Percentiles rank a stretch among this genome's conserved stretches.
Evolutionary conservation across 768 basidiomycete genomes (phyloP).

Genomic region (Macrolepiota albuminosa): DNA sequence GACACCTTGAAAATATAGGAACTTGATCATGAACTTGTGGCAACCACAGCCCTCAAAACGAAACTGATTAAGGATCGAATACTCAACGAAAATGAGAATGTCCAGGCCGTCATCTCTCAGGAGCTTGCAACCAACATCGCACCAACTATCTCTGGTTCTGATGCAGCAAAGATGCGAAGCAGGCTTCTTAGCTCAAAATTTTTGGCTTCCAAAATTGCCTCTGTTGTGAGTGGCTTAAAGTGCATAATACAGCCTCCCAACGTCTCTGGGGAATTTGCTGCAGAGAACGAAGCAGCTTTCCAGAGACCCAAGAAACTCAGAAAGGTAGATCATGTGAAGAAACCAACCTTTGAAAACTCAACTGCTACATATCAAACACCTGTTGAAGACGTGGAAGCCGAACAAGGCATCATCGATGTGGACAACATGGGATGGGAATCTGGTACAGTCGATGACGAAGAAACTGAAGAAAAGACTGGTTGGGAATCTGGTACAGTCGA

Average conservation of each 20-base stretch:
- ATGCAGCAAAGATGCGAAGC: conserved; percentile 57
- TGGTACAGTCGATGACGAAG: conserved; percentile 33
- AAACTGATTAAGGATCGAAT: conserved; percentile 72
- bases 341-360: background rate
- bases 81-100: conserved; percentile 43
- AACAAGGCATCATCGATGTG: conserved; percentile 16
- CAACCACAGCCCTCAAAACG: conserved; percentile 58
- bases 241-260: conserved; percentile 31
- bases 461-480: conserved; percentile 25
- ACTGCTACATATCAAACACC: background rate
- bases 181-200: conserved; percentile 74
- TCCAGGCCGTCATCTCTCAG: conserved; percentile 39
- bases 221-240: conserved; percentile 47
- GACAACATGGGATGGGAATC: conserved; percentile 37
- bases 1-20: conserved; percentile 32
- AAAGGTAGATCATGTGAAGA: conserved; percentile 12
- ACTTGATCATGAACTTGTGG: conserved; percentile 53
- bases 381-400: conserved; percentile 16
- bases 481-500: conserved; percentile 41
- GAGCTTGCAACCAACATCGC: conserved; percentile 37
- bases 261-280: background rate
- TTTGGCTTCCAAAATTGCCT: conserved; percentile 55
- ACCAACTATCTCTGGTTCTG: conserved; percentile 35
- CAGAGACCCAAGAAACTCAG: conserved; percentile 23
- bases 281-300: conserved; percentile 8